These are phyloP conservation scores for Pestalotiopsis sp. DNA, from an alignment of 2,329 filamentous ascomycete genomes.

Conservation along the genomic window DNA sequence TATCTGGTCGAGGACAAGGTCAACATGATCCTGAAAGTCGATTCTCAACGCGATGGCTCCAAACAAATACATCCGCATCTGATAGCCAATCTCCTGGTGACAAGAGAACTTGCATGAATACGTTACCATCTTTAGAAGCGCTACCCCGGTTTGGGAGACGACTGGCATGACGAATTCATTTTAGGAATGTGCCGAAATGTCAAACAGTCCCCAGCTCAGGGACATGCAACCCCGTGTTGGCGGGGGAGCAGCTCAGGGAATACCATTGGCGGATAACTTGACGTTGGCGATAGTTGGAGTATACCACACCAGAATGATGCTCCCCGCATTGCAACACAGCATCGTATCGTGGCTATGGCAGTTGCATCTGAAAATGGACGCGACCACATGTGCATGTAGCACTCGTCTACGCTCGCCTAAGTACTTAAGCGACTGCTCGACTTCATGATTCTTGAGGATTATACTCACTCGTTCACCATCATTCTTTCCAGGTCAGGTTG, in stretches of 20 bases:
- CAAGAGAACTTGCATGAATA: not conserved
- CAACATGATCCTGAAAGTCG: not conserved
- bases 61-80: not conserved
- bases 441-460: not conserved
- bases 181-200: conserved; percentile 4
- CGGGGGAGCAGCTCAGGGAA: not conserved
- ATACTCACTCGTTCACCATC: not conserved
- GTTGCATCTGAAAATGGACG: not conserved
- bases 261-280: not conserved
- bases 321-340: not conserved
- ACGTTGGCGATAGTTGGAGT: not conserved
- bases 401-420: not conserved
- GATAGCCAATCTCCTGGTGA: not conserved
- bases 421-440: not conserved
- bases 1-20: not conserved
- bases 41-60: not conserved
- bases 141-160: not conserved
- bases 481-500: not conserved
- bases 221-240: not conserved
- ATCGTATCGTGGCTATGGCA: not conserved
- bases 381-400: not conserved
- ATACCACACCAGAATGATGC: not conserved
- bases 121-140: not conserved
- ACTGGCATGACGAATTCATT: not conserved
- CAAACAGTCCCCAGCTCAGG: not conserved